These are phyloP conservation scores for Botrytis tulipae DNA, from an alignment of 2,329 filamentous ascomycete species.

Conservation along the genomic window DNA sequence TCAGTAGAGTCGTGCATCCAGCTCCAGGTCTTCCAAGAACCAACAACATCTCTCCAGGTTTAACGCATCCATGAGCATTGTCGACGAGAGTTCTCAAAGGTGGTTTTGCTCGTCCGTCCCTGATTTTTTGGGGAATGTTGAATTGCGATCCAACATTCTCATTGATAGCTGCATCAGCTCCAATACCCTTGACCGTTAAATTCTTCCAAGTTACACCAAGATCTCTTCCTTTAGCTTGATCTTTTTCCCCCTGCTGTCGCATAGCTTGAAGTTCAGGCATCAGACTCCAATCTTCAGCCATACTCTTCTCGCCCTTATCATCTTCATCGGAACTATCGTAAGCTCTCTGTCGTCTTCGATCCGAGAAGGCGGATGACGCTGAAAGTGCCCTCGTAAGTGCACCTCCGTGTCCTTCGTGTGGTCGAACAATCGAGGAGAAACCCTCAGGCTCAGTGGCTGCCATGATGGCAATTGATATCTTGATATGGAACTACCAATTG, in stretches of 20 bases:
- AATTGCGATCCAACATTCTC: constrained; percentile 36
- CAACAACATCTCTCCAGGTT: constrained; percentile 70
- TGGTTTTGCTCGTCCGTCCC: constrained; percentile 56
- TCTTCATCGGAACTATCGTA: constrained; percentile 32
- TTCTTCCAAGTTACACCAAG: constrained; percentile 38
- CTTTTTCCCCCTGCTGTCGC: constrained; percentile 30
- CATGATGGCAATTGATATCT: constrained; percentile 17
- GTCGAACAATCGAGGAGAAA: constrained; percentile 18
- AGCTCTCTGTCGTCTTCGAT: constrained; percentile 20
- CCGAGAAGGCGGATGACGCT: constrained; percentile 21
- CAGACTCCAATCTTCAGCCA: constrained; percentile 33
- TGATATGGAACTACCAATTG: not conserved
- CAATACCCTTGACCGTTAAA: constrained; percentile 36
- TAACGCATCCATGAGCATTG: constrained; percentile 64
- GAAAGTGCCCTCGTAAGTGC: constrained; percentile 24
- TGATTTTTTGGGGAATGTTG: constrained; percentile 26
- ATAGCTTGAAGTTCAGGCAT: constrained; percentile 35
- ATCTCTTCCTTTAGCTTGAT: constrained; percentile 37
- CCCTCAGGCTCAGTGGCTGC: constrained; percentile 25
- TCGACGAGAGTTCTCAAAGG: constrained; percentile 65
- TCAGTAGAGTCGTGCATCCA: constrained; percentile 70
- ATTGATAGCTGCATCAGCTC: constrained; percentile 35
- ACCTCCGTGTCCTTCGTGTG: not conserved
- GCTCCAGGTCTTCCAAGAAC: constrained; percentile 67
- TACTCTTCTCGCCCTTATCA: constrained; percentile 22